Evolutionary conservation across 768 basidiomycete genomes (phyloP).

Genomic region (Hypholoma fasciculare): DNA sequence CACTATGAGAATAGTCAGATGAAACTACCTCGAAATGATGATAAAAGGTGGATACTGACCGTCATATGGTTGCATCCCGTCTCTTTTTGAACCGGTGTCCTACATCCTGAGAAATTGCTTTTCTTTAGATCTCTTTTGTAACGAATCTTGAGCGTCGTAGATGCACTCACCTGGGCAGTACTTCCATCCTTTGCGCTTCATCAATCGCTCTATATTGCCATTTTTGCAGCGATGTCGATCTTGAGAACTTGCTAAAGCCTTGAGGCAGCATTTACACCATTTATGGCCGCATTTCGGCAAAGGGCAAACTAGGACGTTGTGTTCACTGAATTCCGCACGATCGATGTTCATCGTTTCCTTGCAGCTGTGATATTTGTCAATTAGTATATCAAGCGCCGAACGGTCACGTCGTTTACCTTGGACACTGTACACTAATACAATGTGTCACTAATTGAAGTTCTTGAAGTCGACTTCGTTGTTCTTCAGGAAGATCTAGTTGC

Average conservation of each 20-base stretch:
- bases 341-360: slow-evolving; percentile 48
- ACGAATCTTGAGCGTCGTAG: too few species aligned
- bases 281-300: slow-evolving; percentile 43
- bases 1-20: slow-evolving; percentile 35
- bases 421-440: slow-evolving; percentile 25
- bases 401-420: slow-evolving; percentile 7
- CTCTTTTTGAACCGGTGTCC: slow-evolving; percentile 50
- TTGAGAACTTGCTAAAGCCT: slow-evolving; percentile 35
- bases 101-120: slow-evolving; percentile 31
- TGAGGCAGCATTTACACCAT: slow-evolving; percentile 66
- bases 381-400: not conserved
- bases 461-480: not conserved
- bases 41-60: slow-evolving; percentile 30
- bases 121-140: too few species aligned
- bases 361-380: slow-evolving; percentile 38
- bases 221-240: slow-evolving; percentile 61
- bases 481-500: not conserved
- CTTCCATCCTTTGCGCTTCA: slow-evolving; percentile 61
- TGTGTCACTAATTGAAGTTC: slow-evolving; percentile 33
- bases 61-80: slow-evolving; percentile 62
- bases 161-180: slow-evolving; percentile 51
- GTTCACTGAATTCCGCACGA: slow-evolving; percentile 41
- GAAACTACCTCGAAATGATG: not conserved
- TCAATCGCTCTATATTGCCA: slow-evolving; percentile 51
- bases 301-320: slow-evolving; percentile 48